Percentiles rank a stretch among this genome's conserved stretches.
Evolutionary conservation across 148 eudicot genomes (phyloP).

Genomic region (Persicaria tinctoria): DNA sequence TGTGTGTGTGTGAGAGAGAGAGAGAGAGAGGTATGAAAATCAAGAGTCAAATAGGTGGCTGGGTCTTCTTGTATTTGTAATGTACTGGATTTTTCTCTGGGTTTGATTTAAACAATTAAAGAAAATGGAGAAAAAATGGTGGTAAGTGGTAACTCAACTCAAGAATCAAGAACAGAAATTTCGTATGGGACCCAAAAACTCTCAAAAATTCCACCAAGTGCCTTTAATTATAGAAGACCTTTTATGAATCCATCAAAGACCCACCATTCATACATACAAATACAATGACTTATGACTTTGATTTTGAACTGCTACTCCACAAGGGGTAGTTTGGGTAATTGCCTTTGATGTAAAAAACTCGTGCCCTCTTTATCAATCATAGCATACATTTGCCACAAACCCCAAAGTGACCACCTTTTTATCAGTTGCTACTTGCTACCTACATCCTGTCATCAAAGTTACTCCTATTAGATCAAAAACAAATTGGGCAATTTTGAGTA

Average conservation of each 20-base stretch:
- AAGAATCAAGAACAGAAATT: not conserved
- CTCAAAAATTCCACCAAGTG: conserved; percentile 37
- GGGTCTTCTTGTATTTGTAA: not conserved
- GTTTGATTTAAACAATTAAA: no score
- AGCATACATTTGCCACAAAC: conserved; percentile 4
- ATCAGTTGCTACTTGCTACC: not conserved
- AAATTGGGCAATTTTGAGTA: no score
- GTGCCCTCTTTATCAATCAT: conserved; percentile 7
- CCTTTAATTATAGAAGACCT: conserved; percentile 15
- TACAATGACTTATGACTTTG: conserved; percentile 6
- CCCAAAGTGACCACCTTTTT: conserved; percentile 3
- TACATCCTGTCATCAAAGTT: not conserved
- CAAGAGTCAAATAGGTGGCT: conserved; percentile 3
- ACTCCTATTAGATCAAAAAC: no score
- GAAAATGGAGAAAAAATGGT: not conserved
- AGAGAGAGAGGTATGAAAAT: conserved; percentile 1
- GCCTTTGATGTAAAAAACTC: not conserved
- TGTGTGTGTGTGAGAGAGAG: not conserved
- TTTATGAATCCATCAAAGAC: not conserved
- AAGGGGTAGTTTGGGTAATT: conserved; percentile 18
- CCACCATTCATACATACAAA: not conserved
- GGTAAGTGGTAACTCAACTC: not conserved
- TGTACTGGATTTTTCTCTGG: not conserved
- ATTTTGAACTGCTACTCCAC: conserved; percentile 12
- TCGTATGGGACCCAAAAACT: conserved; percentile 20